Conservation (phyloP, 257 asterid species). For the Solanum clarkiae region DNA sequence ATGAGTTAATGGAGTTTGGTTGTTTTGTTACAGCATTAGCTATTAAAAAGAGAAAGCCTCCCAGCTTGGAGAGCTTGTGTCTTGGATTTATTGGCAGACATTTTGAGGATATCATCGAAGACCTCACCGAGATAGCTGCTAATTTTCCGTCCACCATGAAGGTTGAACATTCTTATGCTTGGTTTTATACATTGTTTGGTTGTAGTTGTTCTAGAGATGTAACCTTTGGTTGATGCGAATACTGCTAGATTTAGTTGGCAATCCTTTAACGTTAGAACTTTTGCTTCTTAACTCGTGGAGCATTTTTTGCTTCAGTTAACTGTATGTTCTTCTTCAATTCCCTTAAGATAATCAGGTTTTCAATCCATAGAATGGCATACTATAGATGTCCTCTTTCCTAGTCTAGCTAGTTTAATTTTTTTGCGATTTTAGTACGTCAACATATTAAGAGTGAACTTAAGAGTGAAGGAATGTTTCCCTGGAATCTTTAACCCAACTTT, state of each 20-base stretch:
- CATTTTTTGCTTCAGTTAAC: neutral
- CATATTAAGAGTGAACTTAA: neutral
- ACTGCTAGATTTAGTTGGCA: neutral
- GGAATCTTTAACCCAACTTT: neutral
- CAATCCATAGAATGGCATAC: neutral
- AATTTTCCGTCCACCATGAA: slow-evolving; percentile 58
- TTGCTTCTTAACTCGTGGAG: neutral
- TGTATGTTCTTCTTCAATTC: neutral
- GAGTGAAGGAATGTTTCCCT: neutral
- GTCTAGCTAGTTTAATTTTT: neutral
- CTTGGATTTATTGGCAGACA: slow-evolving; percentile 72
- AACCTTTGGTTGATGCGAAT: neutral
- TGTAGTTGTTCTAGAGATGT: neutral
- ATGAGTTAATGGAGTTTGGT: neutral
- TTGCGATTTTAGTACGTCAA: neutral
- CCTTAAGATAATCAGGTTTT: neutral
- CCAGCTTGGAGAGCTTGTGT: slow-evolving; percentile 77
- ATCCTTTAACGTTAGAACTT: neutral
- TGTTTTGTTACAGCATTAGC: slow-evolving; percentile 28
- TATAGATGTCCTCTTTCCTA: neutral
- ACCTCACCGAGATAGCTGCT: slow-evolving; percentile 49
- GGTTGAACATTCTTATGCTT: slow-evolving; percentile 17
- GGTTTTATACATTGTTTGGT: neutral
- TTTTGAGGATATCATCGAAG: slow-evolving; percentile 74
- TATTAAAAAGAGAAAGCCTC: slow-evolving; percentile 33